Percentiles rank a stretch among this genome's conserved stretches.
Conservation (phyloP, 768 basidiomycete genomes). For the Cyathus striatus region DNA sequence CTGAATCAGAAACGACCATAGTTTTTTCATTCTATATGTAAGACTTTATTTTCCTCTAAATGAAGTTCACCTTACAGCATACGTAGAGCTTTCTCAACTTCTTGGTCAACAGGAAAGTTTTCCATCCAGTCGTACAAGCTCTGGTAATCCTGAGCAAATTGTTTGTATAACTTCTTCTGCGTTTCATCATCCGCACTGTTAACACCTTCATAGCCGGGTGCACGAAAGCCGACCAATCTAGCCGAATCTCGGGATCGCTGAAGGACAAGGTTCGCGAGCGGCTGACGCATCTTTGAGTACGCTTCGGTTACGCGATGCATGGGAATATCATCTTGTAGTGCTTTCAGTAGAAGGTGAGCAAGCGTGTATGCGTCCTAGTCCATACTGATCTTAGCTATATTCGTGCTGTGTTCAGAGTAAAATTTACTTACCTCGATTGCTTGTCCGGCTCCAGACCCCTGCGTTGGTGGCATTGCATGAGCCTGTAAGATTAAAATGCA, state of each 20-base stretch:
- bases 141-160: no score
- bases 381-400: neutral
- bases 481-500: slow-evolving; percentile 8
- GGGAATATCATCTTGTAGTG: slow-evolving; percentile 12
- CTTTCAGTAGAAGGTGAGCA: slow-evolving; percentile 29
- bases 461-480: slow-evolving; percentile 21
- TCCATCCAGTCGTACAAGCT: no score
- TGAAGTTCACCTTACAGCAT: no score
- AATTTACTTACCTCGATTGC: slow-evolving; percentile 18
- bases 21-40: no score
- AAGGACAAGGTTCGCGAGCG: slow-evolving; percentile 12
- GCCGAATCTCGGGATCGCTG: slow-evolving; percentile 2
- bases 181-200: neutral
- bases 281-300: slow-evolving; percentile 20
- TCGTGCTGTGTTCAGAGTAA: neutral
- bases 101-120: no score
- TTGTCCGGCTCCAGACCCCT: slow-evolving; percentile 20
- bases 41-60: no score
- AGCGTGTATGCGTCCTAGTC: slow-evolving; percentile 39
- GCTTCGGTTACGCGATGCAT: slow-evolving; percentile 16
- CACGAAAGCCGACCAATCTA: slow-evolving; percentile 4
- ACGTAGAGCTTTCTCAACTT: no score
- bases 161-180: no score
- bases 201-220: slow-evolving; percentile 8
- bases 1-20: no score